Base-by-base conservation (phyloP, 192 early-diverging fungal genomes). In the Phycomyces nitens region DNA sequence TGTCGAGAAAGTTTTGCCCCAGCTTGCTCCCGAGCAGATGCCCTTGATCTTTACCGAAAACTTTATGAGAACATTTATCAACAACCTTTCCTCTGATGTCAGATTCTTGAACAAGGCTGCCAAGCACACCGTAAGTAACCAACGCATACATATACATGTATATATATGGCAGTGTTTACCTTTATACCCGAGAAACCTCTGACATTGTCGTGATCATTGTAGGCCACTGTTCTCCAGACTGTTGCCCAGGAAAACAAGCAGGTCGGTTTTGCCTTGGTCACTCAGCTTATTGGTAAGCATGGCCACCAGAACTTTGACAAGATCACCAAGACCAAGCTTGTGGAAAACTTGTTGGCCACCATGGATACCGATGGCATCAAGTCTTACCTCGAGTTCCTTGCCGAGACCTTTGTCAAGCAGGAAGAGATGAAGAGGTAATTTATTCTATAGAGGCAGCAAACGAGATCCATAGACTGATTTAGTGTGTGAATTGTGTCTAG, bases 51-150 rank as follows among this genome's bases (percentile, higher is more conserved):
- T 95, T 67, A 90, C 94, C 51, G 84, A 82, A 21, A 89, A 92
- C 72, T 85, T 97, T 51, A 86, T 97, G 80, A 87, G 90, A 18
- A 84, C 82, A 22, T 81, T 98, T 61, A 91, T 94, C 38, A 93
- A 95, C 74, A 91, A 92, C 76, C 77, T 94, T 29, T 80, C 85
- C n/a, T 81, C 80, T 52, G 78, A 88, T 29, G 80, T 87, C 43
- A 88, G 86, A 47, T 87, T 84, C 65, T 77, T 98, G 63, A 84
- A 86, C 81, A 92, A 93, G 71, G 85, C 86, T 26, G 91, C 94
- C 29, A 80, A 77, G 64, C 82, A 86, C 52, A 85, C 84, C 7
- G 86, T 88, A 80, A 72, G 68, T 58, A 3, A 12, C 6, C n/a
- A 15, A n/a, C 16, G 16, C 5, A 16, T 58, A 42, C 56, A 60